Evolutionary conservation across 331 rosid species (phyloP).

Genomic region (Arachis monticola): DNA sequence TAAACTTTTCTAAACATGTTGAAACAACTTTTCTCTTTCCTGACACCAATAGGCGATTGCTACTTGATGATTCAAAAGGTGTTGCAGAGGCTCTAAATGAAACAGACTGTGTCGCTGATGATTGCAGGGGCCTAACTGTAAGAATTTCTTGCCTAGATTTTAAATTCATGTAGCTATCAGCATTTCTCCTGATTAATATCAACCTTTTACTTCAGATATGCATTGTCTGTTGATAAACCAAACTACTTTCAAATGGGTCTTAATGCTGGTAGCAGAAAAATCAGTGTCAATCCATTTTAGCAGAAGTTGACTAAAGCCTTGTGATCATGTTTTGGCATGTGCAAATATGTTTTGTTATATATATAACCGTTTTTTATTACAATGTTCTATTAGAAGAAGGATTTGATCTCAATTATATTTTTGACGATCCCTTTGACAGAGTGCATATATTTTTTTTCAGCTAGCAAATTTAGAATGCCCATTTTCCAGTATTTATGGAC

Average conservation of each 20-base stretch:
- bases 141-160: slow-evolving; percentile 38
- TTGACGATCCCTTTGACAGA: neutral
- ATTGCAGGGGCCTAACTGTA: slow-evolving; percentile 77
- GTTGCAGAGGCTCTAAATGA: slow-evolving; percentile 82
- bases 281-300: slow-evolving; percentile 29
- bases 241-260: slow-evolving; percentile 29
- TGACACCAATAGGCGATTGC: slow-evolving; percentile 65
- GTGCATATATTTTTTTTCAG: slow-evolving; percentile 5
- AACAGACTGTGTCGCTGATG: slow-evolving; percentile 63
- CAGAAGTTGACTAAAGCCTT: slow-evolving; percentile 3
- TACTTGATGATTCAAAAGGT: slow-evolving; percentile 71
- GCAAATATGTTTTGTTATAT: slow-evolving; percentile 4
- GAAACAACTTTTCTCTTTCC: slow-evolving; percentile 18
- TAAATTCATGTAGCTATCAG: neutral
- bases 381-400: too few species aligned
- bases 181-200: neutral
- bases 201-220: slow-evolving; percentile 1
- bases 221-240: slow-evolving; percentile 8
- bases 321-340: slow-evolving; percentile 3
- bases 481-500: slow-evolving; percentile 14
- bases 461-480: slow-evolving; percentile 7
- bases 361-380: too few species aligned
- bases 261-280: slow-evolving; percentile 21
- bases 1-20: neutral
- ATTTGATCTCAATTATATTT: neutral